Conservation (phyloP, 257 asterid genomes). For the Ehretia macrophylla region DNA sequence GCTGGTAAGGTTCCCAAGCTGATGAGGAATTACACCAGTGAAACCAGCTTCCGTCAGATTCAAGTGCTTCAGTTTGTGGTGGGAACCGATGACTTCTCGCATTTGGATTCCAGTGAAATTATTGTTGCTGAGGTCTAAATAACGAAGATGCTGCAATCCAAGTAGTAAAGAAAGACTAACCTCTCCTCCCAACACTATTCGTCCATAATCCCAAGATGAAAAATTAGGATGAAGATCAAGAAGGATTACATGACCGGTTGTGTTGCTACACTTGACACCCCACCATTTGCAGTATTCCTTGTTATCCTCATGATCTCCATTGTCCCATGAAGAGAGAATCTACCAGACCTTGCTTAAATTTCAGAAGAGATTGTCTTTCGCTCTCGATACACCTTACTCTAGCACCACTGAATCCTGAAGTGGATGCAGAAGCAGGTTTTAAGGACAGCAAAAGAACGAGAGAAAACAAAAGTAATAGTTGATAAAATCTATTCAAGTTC, state of each 20-base stretch:
- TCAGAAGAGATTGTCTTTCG: neutral
- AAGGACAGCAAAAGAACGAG: no score
- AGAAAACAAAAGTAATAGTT: no score
- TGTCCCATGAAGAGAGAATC: slow-evolving; percentile 1
- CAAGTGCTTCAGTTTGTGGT: neutral
- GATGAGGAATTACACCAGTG: neutral
- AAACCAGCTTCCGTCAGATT: neutral
- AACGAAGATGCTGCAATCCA: slow-evolving; percentile 12
- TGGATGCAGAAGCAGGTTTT: no score
- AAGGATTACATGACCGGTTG: slow-evolving; percentile 9
- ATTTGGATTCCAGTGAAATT: slow-evolving; percentile 6
- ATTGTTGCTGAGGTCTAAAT: slow-evolving; percentile 14
- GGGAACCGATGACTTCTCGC: slow-evolving; percentile 11
- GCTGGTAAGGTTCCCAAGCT: slow-evolving; percentile 14
- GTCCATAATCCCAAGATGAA: no score
- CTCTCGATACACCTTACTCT: neutral
- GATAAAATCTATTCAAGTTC: no score
- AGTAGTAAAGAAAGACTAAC: slow-evolving; percentile 10
- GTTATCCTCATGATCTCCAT: no score
- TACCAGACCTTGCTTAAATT: neutral
- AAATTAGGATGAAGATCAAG: slow-evolving; percentile 18
- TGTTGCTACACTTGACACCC: slow-evolving; percentile 14
- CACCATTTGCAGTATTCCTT: slow-evolving; percentile 16
- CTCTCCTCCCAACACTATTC: slow-evolving; percentile 19
- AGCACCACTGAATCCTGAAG: neutral